Evolutionary conservation across 1,139 yeast species (phyloP).

Genomic region (Zygoascus hellenicus): DNA sequence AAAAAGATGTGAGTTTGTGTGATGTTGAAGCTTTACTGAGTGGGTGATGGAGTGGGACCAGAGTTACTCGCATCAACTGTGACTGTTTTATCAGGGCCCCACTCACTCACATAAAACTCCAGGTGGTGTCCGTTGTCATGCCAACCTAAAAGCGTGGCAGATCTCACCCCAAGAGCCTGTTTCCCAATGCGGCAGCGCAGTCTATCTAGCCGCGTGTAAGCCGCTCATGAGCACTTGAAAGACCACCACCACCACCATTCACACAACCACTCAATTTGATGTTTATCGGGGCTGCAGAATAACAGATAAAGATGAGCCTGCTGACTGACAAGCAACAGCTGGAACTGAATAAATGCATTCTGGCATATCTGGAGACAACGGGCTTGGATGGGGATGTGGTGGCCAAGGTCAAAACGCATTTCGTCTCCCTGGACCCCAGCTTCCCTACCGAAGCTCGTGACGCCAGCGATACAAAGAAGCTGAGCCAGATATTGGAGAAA

Average conservation of each 20-base stretch:
- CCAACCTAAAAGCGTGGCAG: too few relatives aligned
- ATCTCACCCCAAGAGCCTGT: too few relatives aligned
- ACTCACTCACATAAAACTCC: slow-evolving; percentile 19
- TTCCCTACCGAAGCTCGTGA: slow-evolving; percentile 5
- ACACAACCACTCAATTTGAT: background rate
- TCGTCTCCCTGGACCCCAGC: slow-evolving; percentile 3
- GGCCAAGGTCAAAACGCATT: slow-evolving; percentile 1
- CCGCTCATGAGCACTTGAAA: too few relatives aligned
- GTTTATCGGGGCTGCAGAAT: background rate
- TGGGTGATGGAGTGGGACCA: background rate
- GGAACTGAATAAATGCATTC: slow-evolving; percentile 14
- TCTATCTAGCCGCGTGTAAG: background rate
- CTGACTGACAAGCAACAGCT: slow-evolving; percentile 19
- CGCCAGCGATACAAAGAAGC: background rate
- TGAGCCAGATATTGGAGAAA: slow-evolving; percentile 50
- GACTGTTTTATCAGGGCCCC: background rate
- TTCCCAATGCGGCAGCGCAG: background rate
- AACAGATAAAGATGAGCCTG: slow-evolving; percentile 7
- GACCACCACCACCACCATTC: too few relatives aligned
- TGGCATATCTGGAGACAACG: slow-evolving; percentile 7
- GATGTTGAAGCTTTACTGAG: background rate
- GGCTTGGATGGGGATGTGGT: background rate
- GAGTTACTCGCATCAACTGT: background rate
- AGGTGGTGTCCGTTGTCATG: too few relatives aligned
- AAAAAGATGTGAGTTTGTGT: slow-evolving; percentile 3